phyloP scores from a whole-genome alignment of 73 alveolate genomes.

The Tetrahymena elliotti region DNA sequence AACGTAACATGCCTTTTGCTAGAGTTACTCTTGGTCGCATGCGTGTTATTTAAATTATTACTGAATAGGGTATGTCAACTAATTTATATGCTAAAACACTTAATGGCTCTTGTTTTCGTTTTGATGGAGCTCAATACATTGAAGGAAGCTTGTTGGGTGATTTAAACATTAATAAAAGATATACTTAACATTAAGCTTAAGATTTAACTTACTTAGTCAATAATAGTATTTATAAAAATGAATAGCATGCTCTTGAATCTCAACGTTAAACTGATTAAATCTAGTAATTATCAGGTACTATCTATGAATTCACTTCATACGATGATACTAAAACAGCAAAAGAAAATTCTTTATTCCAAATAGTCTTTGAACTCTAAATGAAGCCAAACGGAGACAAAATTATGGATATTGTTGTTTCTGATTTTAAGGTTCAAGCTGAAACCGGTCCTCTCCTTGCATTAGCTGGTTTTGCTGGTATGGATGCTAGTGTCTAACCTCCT shows the following conservation, averaged over 20 bases:
- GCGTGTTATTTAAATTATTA: background rate
- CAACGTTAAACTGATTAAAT: background rate
- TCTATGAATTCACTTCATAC: background rate
- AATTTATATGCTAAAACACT: background rate
- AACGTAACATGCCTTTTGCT: background rate
- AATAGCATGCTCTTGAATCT: background rate
- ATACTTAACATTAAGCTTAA: background rate
- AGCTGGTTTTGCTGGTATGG: slow-evolving; percentile 23
- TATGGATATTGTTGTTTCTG: slow-evolving; percentile 15
- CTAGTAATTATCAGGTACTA: background rate
- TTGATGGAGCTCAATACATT: background rate
- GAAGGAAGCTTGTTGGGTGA: background rate
- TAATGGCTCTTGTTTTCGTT: background rate
- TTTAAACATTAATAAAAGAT: background rate
- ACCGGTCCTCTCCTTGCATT: slow-evolving; percentile 32
- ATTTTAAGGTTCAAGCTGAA: slow-evolving; percentile 20
- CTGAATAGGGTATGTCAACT: background rate
- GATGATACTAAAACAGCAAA: background rate
- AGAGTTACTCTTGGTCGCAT: background rate
- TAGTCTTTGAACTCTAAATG: background rate
- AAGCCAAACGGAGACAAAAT: slow-evolving; percentile 18
- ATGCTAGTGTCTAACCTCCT: slow-evolving; percentile 24
- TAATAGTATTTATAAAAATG: background rate
- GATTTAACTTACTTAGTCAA: background rate
- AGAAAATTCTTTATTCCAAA: background rate